Base-by-base conservation (phyloP, 2,329 filamentous ascomycete species). In the Diaporthe helianthi region DNA sequence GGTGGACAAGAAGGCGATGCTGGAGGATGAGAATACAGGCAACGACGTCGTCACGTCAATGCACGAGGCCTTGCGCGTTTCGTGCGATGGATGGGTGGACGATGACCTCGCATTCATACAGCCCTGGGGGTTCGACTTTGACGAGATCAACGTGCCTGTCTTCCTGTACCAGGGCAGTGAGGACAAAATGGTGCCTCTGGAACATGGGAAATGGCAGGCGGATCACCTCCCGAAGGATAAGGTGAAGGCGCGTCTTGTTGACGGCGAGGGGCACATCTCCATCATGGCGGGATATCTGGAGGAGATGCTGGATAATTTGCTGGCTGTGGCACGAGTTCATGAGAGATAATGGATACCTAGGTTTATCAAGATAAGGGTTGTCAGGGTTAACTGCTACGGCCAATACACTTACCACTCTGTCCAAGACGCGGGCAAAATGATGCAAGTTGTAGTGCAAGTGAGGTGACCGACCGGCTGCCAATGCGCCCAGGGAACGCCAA, bases 11-110 rank as follows among this genome's bases (percentile, higher is more conserved):
- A 69, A 47, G 66, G 66, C 47, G 17, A 19, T 71, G 7, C 29
- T 71, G 22, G 66, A 69, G 19, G 58, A 61, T 10, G 12, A 53
- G 36, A 6, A n/a, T 15, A 51, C 68, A 3, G 66, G 69, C 22
- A 47, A 55, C 26, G 61, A 69, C 22, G 8, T 65, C n/a, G 46
- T 71, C 29, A 33, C 24, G 19, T 10, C 69, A 12, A 10, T 65
- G 7, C 55, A 60, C 26, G 73, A 73, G 54, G 72, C 63, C 17
- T 68, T 76, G 9, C 69, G 71, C 64, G 36, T 70, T 36, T 58
- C 65, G 64, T 54, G 61, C 5, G 74, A 75, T 33, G 75, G 75
- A 13, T 75, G 74, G 73, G 68, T 76, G 15, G 75, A 76, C 64
- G 75, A 76, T 58, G 73, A 74, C 53, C 61, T 76, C 36, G 71